Percentiles rank a stretch among this genome's conserved stretches.
phyloP scores from a whole-genome alignment of 345 rosid genomes.

The Aurinia saxatilis region DNA sequence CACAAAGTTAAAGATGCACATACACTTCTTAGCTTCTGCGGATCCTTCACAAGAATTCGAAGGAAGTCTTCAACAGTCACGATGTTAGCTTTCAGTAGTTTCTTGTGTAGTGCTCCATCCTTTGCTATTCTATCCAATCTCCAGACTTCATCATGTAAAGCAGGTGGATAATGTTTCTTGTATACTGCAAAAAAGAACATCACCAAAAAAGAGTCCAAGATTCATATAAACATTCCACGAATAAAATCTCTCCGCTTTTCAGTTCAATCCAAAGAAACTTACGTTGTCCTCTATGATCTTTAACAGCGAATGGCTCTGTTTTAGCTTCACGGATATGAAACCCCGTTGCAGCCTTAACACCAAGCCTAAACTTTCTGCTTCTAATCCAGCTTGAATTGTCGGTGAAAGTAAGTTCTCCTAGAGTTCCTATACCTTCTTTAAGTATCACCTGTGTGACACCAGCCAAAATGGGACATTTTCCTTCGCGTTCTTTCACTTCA shows the following conservation, averaged over 20 bases:
- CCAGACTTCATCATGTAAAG: conserved; percentile 88
- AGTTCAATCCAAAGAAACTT: conserved; percentile 26
- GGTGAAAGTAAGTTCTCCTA: conserved; percentile 79
- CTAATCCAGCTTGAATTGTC: conserved; percentile 98
- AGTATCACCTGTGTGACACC: conserved; percentile 70
- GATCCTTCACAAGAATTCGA: conserved; percentile 53
- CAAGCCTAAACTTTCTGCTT: conserved; percentile 95
- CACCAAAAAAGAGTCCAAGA: neutral
- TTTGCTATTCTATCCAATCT: conserved; percentile 86
- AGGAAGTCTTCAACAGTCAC: conserved; percentile 81
- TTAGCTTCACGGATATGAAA: conserved; percentile 71
- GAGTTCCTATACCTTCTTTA: conserved; percentile 82
- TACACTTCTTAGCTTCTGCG: conserved; percentile 67
- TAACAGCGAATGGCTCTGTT: conserved; percentile 86
- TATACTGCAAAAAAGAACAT: conserved; percentile 51
- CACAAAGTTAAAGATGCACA: conserved; percentile 17
- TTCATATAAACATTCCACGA: neutral
- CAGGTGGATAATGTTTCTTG: conserved; percentile 92
- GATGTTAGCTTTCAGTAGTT: conserved; percentile 47
- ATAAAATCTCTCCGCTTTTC: neutral
- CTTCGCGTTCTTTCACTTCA: conserved; percentile 81
- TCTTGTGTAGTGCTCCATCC: conserved; percentile 88
- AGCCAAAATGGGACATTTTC: conserved; percentile 77
- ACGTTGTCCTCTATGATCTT: conserved; percentile 98
- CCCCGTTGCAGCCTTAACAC: conserved; percentile 54